These are phyloP conservation scores for Gonium pectorale DNA, from an alignment of 139 green algal species.

Conservation along the genomic window DNA sequence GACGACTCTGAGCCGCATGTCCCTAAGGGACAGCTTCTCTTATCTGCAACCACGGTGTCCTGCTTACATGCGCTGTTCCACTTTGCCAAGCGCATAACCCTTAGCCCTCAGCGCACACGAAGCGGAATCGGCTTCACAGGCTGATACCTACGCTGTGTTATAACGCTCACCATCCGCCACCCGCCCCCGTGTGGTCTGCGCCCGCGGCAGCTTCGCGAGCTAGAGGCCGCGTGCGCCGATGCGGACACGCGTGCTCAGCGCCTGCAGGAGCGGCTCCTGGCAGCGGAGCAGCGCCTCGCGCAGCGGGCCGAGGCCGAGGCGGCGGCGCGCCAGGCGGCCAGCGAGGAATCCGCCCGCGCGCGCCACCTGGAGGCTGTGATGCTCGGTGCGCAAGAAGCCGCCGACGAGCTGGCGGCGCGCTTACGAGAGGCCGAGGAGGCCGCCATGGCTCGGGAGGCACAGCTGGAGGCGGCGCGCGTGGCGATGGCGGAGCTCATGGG, in stretches of 20 bases:
- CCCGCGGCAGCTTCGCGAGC: no score
- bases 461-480: conserved; percentile 19
- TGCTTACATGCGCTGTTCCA: no score
- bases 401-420: neutral
- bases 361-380: neutral
- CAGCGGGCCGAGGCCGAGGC: neutral
- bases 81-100: no score
- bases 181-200: no score
- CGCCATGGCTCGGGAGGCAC: neutral
- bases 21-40: no score
- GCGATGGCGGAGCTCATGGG: conserved; percentile 21
- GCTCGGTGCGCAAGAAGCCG: neutral
- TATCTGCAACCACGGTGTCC: no score
- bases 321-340: neutral
- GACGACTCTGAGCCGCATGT: no score
- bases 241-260: conserved; percentile 1
- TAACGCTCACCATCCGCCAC: no score
- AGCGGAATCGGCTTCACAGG: no score
- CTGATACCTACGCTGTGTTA: no score
- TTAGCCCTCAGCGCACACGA: no score
- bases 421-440: neutral
- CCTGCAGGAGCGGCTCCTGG: neutral
- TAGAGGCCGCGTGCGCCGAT: conserved; percentile 1
- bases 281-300: neutral
- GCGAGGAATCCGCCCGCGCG: neutral